Conservation (phyloP, 1,284 basidiomycete species). For the Leccinum ponderosum region DNA sequence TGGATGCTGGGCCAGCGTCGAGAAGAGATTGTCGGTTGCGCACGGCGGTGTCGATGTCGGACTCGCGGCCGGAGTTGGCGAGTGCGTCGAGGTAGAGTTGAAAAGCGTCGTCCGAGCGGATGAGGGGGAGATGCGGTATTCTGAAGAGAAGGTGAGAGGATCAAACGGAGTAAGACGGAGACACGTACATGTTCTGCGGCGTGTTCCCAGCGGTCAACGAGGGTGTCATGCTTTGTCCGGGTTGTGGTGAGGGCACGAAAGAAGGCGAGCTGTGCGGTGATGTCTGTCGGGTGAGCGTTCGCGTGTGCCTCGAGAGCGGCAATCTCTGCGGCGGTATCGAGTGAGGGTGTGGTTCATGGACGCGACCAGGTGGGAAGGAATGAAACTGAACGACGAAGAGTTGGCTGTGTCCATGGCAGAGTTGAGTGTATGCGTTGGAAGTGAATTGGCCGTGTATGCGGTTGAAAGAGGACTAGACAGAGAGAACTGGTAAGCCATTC, state of each 20-base stretch:
- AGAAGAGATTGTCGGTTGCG: slow-evolving; percentile 65
- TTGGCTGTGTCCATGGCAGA: slow-evolving; percentile 4
- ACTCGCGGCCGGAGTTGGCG: slow-evolving; percentile 56
- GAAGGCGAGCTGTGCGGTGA: slow-evolving; percentile 66
- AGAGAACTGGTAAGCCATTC: not conserved
- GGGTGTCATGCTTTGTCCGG: slow-evolving; percentile 62
- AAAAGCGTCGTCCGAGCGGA: slow-evolving; percentile 70
- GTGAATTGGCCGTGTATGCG: not conserved
- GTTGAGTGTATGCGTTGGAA: not conserved
- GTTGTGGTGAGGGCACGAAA: slow-evolving; percentile 66
- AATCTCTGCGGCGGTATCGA: slow-evolving; percentile 65
- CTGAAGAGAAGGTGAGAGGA: slow-evolving; percentile 36
- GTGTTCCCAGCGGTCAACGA: slow-evolving; percentile 78
- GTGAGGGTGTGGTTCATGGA: slow-evolving; percentile 49
- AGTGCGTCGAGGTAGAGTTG: slow-evolving; percentile 69
- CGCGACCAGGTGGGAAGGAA: slow-evolving; percentile 47
- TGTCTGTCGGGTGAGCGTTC: slow-evolving; percentile 67
- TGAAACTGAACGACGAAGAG: slow-evolving; percentile 37
- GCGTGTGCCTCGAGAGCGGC: slow-evolving; percentile 73
- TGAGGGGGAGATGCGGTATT: slow-evolving; percentile 61
- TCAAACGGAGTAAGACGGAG: not conserved
- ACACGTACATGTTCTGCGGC: slow-evolving; percentile 75
- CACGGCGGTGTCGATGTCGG: slow-evolving; percentile 63
- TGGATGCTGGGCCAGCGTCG: slow-evolving; percentile 34
- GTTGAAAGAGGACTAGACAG: not conserved